Evolutionary conservation across 2,329 filamentous ascomycete genomes (phyloP), one percentile per base, ranked within the genome.

Genomic region (Ophiosphaerella herpotricha): DNA sequence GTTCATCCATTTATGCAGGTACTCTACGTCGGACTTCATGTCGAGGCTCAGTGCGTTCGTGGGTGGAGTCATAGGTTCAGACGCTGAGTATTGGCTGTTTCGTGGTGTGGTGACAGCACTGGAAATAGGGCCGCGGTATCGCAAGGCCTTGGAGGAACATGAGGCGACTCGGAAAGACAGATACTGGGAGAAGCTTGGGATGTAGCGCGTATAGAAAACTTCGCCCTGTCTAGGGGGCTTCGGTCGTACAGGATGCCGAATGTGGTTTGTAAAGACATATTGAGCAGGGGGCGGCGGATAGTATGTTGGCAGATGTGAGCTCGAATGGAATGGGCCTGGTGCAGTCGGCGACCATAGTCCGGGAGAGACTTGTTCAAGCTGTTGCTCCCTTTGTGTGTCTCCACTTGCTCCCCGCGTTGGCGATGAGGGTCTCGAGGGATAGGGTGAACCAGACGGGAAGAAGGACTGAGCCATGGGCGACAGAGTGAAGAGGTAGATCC

Each of bases 181-280:
- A 58, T 92, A 96, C 69, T 95, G 90, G 5, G 84, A 84, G 2
- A 92, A 77, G 39, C 88, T 93, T 0, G 90, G 90, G 13, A 97
- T 80, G 70, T 88, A 96, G 46, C 94, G 88, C 0, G 86, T 88
- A 72, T 99, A 99, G 65, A 99, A 93, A 0, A 90, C 85, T 64
- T 97, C 91, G 12, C 91, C 91, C 80, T 96, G 91, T 2, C 90
- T 86, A 1, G 91, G 90, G 0, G 93, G 91, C 69, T 95, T 96
- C 1, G 90, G 88, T 0, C 94, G 85, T 36, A 95, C 78, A 0
- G 94, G 94, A 67, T 99, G 94, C 0, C 91, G 87, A 39, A 92
- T 79, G 51, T 87, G 83, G 68, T 90, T 85, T 2, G 90, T 92
- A 54, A 88, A 85, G 4, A 83, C 87, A 70, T 93, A 97, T 60